Evolutionary conservation across 805 yeast species (phyloP).

Genomic region (Candida easanensis): DNA sequence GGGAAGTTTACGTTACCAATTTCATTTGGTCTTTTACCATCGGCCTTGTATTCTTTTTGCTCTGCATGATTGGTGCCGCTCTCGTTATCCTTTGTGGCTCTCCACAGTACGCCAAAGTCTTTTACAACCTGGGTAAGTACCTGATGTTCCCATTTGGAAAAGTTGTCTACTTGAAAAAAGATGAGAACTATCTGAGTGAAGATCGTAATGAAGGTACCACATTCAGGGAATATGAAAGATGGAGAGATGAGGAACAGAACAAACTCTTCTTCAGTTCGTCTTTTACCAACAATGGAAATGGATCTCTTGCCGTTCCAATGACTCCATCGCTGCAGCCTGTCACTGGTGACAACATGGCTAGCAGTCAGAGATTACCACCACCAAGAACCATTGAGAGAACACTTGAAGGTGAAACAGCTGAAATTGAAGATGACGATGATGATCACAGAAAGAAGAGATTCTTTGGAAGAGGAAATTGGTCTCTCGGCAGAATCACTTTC

Average conservation of each 20-base stretch:
- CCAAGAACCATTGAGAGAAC: slow-evolving; percentile 8
- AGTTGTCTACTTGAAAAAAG: slow-evolving; percentile 73
- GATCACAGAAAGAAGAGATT: slow-evolving; percentile 45
- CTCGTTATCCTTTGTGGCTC: slow-evolving; percentile 43
- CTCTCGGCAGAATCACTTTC: slow-evolving; percentile 74
- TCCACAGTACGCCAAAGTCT: slow-evolving; percentile 58
- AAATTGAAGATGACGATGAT: slow-evolving; percentile 22
- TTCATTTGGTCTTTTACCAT: slow-evolving; percentile 68
- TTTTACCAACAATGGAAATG: slow-evolving; percentile 6
- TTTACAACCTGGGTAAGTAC: slow-evolving; percentile 65
- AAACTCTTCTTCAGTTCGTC: slow-evolving; percentile 65
- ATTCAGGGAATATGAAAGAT: slow-evolving; percentile 76
- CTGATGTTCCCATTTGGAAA: slow-evolving; percentile 87
- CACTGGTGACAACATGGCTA: slow-evolving; percentile 6
- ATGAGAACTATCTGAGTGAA: slow-evolving; percentile 77
- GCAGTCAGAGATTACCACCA: slow-evolving; percentile 9
- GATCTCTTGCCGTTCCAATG: slow-evolving; percentile 5
- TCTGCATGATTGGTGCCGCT: slow-evolving; percentile 50
- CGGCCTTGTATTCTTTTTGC: slow-evolving; percentile 57
- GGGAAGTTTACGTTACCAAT: slow-evolving; percentile 68
- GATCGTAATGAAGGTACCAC: slow-evolving; percentile 89
- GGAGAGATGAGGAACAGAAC: slow-evolving; percentile 77
- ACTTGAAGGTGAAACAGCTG: not conserved
- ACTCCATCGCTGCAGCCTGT: slow-evolving; percentile 12
- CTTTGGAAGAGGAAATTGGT: slow-evolving; percentile 94